A percentile compares a stretch with the other conserved stretches of the same genome.
Conservation (phyloP, 202 grass and related monocot species). For the Hordeum pubiflorum region DNA sequence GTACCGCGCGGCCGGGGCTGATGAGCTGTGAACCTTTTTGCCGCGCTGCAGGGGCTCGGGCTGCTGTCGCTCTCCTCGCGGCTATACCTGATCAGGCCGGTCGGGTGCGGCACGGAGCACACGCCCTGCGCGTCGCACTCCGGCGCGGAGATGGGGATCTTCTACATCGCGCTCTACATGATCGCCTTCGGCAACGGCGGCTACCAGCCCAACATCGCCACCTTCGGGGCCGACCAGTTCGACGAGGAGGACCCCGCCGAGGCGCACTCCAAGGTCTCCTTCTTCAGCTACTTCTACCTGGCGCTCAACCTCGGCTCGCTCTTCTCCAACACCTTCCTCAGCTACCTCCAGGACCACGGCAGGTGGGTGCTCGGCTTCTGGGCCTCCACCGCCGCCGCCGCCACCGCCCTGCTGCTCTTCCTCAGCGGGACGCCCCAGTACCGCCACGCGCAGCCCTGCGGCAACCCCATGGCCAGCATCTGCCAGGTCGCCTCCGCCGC, state of each 20-base stretch:
- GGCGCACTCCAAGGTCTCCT: slow-evolving; percentile 74
- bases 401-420: slow-evolving; percentile 56
- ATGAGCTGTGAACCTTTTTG: neutral
- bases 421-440: slow-evolving; percentile 49
- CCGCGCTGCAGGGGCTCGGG: slow-evolving; percentile 50
- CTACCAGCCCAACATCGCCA: slow-evolving; percentile 86
- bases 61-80: slow-evolving; percentile 64
- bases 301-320: slow-evolving; percentile 92
- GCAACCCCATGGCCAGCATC: slow-evolving; percentile 54
- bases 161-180: slow-evolving; percentile 92
- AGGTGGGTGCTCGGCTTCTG: slow-evolving; percentile 71
- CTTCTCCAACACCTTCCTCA: slow-evolving; percentile 91
- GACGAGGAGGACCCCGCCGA: slow-evolving; percentile 61
- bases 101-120: slow-evolving; percentile 54
- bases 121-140: slow-evolving; percentile 46
- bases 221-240: slow-evolving; percentile 89
- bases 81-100: slow-evolving; percentile 56
- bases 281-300: slow-evolving; percentile 99
- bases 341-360: slow-evolving; percentile 78
- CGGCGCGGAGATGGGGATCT: slow-evolving; percentile 46
- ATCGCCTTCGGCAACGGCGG: slow-evolving; percentile 91
- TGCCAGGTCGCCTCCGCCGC: slow-evolving; percentile 61
- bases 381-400: slow-evolving; percentile 55
- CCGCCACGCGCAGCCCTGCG: slow-evolving; percentile 47
- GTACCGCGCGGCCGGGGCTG: no score